Evolutionary conservation across 176 grass and related monocot species (phyloP), one percentile per base, ranked within the genome.

Genomic region (Oryza meyeriana): DNA sequence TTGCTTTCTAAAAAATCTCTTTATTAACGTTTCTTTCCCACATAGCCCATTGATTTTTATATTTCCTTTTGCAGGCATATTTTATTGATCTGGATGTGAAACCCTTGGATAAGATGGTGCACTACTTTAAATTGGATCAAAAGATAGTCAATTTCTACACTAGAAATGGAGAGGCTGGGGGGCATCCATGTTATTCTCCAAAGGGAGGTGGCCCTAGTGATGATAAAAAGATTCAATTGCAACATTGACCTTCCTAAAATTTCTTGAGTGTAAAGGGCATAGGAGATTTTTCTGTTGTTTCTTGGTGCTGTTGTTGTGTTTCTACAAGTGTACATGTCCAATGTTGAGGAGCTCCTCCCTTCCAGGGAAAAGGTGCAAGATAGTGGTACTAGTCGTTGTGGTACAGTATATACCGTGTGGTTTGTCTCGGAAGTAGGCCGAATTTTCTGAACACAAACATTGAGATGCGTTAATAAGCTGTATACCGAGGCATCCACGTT

Each of bases 71-170:
- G 76, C 58, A 98, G 92, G 88, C 85, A 7, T 84, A 84, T 82
- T 95, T 95, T 57, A 75, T 98, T 81, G 92, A 95, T 76, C 82
- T 98, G 10, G 95, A 95, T 85, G 84, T 95, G 79, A 98, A 98
- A 82, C 92, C 92, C 88, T 81, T 95, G 32, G 69, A 84, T 83
- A 95, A 94, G 72, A 98, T 95, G 86, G 58, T 64, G 26, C 63
- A 91, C 76, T 93, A 98, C 66, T 91, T 91, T 40, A 71, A 93
- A 65, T 52, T 95, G 38, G 92, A 93, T 76, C 84, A 91, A 32
- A 93, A 93, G 84, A 90, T 98, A 72, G 92, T 95, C 64, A 86
- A 85, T 27, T 90, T 90, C 42, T 98, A 98, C 74, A 93, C 61
- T 65, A 83, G 44, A 74, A 94, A 55, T 72, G 71, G 64, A 24